A percentile compares a stretch with the other conserved stretches of the same genome.
Evolutionary conservation across 306 rosid genomes (phyloP).

Genomic region (Ochetophila trinervis): DNA sequence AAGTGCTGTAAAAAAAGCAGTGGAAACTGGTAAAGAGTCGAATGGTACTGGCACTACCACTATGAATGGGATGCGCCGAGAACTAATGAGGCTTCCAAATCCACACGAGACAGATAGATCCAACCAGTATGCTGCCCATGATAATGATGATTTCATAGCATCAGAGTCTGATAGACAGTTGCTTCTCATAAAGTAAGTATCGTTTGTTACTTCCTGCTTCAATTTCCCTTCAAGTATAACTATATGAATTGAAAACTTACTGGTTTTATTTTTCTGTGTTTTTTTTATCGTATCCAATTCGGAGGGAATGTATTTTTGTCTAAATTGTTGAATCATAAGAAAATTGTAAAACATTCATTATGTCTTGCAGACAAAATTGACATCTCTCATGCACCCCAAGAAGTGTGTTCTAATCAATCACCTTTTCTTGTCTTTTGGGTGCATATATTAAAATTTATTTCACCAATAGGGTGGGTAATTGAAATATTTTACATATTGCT

Average conservation of each 20-base stretch:
- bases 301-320: too few relatives aligned
- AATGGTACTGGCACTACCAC: constrained; percentile 38
- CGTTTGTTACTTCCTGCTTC: neutral
- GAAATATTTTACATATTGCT: too few relatives aligned
- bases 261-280: neutral
- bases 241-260: neutral
- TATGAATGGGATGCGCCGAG: constrained; percentile 64
- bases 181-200: constrained; percentile 83
- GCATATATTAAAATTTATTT: too few relatives aligned
- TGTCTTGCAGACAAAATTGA: too few relatives aligned
- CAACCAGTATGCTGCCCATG: constrained; percentile 48
- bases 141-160: constrained; percentile 70
- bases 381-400: too few relatives aligned
- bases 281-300: too few relatives aligned
- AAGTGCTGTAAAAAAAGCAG: constrained; percentile 55
- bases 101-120: constrained; percentile 50
- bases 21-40: constrained; percentile 55
- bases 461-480: too few relatives aligned
- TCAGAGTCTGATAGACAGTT: constrained; percentile 92
- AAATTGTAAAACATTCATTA: too few relatives aligned
- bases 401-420: too few relatives aligned
- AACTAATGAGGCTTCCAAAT: constrained; percentile 83
- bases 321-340: too few relatives aligned
- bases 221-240: neutral
- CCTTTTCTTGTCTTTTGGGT: too few relatives aligned